These are phyloP conservation scores for Colletotrichum sp. DNA, from an alignment of 2,329 filamentous ascomycete genomes.

Conservation along the genomic window DNA sequence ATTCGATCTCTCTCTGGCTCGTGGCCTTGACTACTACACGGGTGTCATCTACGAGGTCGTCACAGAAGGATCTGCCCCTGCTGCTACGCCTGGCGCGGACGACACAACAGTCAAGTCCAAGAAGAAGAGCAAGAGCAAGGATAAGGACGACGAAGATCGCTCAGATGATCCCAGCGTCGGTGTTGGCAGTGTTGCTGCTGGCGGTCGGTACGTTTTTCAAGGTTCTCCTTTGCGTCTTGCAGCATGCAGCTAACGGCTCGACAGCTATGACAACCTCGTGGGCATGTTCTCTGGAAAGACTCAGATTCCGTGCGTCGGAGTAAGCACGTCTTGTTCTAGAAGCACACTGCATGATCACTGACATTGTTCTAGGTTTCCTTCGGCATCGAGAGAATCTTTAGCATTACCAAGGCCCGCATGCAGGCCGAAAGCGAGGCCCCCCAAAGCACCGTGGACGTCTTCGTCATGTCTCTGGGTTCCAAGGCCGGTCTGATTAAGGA, in stretches of 20 bases:
- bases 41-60: constrained; percentile 90
- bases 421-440: constrained; percentile 58
- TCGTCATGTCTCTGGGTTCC: constrained; percentile 92
- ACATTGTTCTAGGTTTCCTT: constrained; percentile 72
- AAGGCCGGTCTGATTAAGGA: constrained; percentile 83
- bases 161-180: constrained; percentile 82
- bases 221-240: background rate
- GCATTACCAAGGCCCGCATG: constrained; percentile 82
- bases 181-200: constrained; percentile 82
- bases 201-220: constrained; percentile 64
- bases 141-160: constrained; percentile 65
- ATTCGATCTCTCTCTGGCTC: constrained; percentile 88
- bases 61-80: constrained; percentile 75
- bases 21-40: constrained; percentile 85
- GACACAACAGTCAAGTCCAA: constrained; percentile 42
- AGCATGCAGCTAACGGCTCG: constrained; percentile 44
- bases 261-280: constrained; percentile 91
- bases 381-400: constrained; percentile 91
- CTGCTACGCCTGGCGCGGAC: constrained; percentile 41
- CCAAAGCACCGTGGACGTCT: constrained; percentile 80
- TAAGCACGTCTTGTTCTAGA: background rate
- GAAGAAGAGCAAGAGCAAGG: constrained; percentile 57
- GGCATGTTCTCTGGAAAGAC: constrained; percentile 90
- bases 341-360: constrained; percentile 27
- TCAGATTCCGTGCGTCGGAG: constrained; percentile 85